Conservation (phyloP, 768 basidiomycete genomes). For the Suillus bovinus region DNA sequence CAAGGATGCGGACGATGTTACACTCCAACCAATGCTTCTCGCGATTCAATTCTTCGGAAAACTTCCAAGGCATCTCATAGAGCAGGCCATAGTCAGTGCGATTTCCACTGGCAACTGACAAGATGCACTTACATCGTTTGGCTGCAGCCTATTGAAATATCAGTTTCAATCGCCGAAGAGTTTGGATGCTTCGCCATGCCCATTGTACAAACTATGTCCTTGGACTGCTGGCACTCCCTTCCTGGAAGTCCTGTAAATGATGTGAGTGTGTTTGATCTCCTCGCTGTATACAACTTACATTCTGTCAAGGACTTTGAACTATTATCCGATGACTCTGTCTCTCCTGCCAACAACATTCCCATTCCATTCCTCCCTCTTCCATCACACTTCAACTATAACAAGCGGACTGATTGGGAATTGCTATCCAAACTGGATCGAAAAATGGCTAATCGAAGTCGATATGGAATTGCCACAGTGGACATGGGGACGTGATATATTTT, state of each 20-base stretch:
- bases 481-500: too few relatives aligned
- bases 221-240: background rate
- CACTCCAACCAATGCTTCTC: background rate
- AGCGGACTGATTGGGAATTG: background rate
- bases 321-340: background rate
- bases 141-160: background rate
- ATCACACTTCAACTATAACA: background rate
- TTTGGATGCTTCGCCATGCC: background rate
- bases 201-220: background rate
- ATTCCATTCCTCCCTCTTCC: background rate
- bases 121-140: background rate
- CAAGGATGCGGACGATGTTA: background rate
- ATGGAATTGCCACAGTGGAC: background rate
- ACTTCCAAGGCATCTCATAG: background rate
- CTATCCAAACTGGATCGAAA: slow-evolving; percentile 7
- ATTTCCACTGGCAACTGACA: background rate
- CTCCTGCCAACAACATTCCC: background rate
- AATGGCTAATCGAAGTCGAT: slow-evolving; percentile 3
- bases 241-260: background rate
- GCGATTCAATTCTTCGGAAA: background rate
- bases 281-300: background rate
- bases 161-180: background rate
- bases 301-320: background rate
- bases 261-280: background rate
- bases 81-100: background rate